These are phyloP conservation scores for Pyrrhoderma noxium DNA, from an alignment of 1,284 basidiomycete species.

Conservation along the genomic window DNA sequence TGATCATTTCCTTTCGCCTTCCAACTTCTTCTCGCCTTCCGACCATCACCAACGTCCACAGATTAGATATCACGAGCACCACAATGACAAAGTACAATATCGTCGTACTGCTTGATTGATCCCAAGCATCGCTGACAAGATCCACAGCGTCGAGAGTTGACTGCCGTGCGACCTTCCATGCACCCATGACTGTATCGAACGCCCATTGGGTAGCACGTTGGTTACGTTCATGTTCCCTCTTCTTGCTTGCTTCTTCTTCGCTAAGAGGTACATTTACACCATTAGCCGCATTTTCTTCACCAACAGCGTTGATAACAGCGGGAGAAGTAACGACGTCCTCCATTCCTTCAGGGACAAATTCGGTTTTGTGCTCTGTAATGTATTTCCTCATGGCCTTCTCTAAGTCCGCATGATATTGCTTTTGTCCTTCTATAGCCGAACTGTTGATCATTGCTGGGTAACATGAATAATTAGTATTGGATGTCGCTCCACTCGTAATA, in stretches of 20 bases:
- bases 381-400: conserved; percentile 82
- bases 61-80: conserved; percentile 66
- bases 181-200: conserved; percentile 74
- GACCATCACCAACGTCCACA: conserved; percentile 61
- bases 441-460: conserved; percentile 83
- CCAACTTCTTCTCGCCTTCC: conserved; percentile 48
- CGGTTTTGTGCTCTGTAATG: conserved; percentile 80
- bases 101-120: conserved; percentile 59
- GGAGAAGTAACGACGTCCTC: conserved; percentile 39
- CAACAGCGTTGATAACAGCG: conserved; percentile 15
- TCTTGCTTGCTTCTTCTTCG: conserved; percentile 34
- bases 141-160: conserved; percentile 65
- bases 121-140: conserved; percentile 67
- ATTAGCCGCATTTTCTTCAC: conserved; percentile 14
- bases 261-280: conserved; percentile 15
- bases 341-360: conserved; percentile 83
- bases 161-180: conserved; percentile 59
- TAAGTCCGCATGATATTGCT: conserved; percentile 78
- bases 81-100: conserved; percentile 69
- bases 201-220: conserved; percentile 76
- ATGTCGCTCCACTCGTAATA: neutral
- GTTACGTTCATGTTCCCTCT: conserved; percentile 59
- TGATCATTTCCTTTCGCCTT: conserved; percentile 46
- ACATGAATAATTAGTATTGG: neutral
- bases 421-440: conserved; percentile 92